Evolutionary conservation across 192 early-diverging fungal species (phyloP), one percentile per base, ranked within the genome.

Genomic region (Podila clonocystis): DNA sequence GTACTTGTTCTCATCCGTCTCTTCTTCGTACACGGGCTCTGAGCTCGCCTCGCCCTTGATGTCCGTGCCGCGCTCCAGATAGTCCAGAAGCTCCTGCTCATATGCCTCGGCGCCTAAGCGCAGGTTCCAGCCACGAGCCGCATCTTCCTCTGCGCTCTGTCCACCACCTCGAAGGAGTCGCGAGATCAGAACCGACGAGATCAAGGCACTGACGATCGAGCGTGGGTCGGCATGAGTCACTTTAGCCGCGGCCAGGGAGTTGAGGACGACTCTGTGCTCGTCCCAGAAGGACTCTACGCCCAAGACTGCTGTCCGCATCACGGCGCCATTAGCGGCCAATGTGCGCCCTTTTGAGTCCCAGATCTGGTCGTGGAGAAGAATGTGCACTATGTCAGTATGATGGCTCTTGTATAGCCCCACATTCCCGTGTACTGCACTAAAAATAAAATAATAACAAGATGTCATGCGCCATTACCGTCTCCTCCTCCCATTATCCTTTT

Each of bases 151-250:
- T 12, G 57, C 26, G 26, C 41, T 45, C 29, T 49, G 36, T n/a
- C 71, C 63, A 29, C 82, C 74, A 33, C 73, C 84, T 82, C 74
- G 72, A 61, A 82, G 73, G 26, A 82, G 36, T 7, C 84, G 69
- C 11, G 84, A 85, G 60, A 85, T 79, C 31, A 85, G 48, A 29
- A 72, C 70, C 17, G 80, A 79, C 17, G 70, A 63, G 9, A 79
- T 50, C 5, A 85, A 22, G 33, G 80, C 82, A 24, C 80, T 72
- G 33, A 85, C 36, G 45, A 82, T 63, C 22, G 75, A 82, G 26
- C 84, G 68, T 50, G 84, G 84, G 30, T 85, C 84, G 11, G 84
- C 84, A 38, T 85, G 84, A 12, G 84, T 85, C 13, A 82, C 75
- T 48, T 85, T 85, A 13, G 84, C 82, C 0, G 80, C 84, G 24